Evolutionary conservation across 2,329 filamentous ascomycete species (phyloP).

Genomic region (Arthrocladium fulminans): DNA sequence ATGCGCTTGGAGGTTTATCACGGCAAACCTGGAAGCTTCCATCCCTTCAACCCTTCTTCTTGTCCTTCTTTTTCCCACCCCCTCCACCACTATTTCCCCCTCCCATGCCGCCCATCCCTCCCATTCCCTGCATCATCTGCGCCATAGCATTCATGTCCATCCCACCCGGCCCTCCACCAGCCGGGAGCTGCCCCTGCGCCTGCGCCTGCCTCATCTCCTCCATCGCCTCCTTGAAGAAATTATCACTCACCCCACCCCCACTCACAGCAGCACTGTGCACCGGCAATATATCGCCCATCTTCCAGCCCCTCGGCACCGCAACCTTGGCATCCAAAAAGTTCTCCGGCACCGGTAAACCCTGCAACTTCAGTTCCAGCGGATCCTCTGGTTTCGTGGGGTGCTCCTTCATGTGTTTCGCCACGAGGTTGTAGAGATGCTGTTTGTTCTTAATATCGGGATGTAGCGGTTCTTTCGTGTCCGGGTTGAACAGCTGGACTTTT

Average conservation of each 20-base stretch:
- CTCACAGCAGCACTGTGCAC: constrained; percentile 83
- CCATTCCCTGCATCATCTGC: constrained; percentile 21
- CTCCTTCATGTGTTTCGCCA: constrained; percentile 64
- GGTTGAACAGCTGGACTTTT: constrained; percentile 57
- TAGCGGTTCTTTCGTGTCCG: constrained; percentile 42
- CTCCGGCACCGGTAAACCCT: constrained; percentile 59
- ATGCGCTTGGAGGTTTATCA: too few relatives aligned
- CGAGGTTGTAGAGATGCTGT: constrained; percentile 76
- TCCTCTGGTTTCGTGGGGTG: constrained; percentile 69
- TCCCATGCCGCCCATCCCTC: constrained; percentile 18
- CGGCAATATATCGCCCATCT: constrained; percentile 74
- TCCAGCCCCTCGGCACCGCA: constrained; percentile 80
- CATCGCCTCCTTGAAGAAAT: constrained; percentile 95
- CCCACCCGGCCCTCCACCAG: constrained; percentile 27
- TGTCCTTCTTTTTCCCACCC: constrained; percentile 19
- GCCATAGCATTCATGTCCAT: constrained; percentile 22
- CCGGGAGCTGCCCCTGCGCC: constrained; percentile 31
- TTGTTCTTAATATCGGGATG: constrained; percentile 58
- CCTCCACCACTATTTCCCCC: constrained; percentile 13
- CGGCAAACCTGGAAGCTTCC: too few relatives aligned
- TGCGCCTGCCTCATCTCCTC: constrained; percentile 63
- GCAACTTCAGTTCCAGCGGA: constrained; percentile 63
- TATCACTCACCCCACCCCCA: constrained; percentile 87
- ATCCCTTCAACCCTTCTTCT: constrained; percentile 16
- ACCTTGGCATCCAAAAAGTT: constrained; percentile 63